Evolutionary conservation across 768 basidiomycete species (phyloP).

Genomic region (Auriscalpium vulgare): DNA sequence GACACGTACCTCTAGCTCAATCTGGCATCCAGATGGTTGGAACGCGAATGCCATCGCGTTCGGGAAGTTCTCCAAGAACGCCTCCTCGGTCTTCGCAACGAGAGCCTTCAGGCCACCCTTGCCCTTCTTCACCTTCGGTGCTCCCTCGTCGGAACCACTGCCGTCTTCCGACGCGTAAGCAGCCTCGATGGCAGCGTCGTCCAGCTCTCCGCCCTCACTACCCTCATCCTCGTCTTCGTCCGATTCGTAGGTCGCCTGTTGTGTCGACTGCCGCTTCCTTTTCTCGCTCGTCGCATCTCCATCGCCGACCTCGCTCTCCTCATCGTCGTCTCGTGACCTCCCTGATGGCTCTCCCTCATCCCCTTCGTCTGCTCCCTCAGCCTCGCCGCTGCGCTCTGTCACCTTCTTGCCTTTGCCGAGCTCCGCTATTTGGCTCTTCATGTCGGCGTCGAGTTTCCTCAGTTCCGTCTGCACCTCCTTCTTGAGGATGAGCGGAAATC

Average conservation of each 20-base stretch:
- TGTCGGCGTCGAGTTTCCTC: conserved; percentile 73
- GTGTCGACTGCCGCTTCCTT: conserved; percentile 58
- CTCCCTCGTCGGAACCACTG: conserved; percentile 21
- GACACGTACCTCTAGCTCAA: conserved; percentile 72
- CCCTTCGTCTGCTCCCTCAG: conserved; percentile 42
- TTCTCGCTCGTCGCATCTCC: conserved; percentile 79
- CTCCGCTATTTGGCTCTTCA: conserved; percentile 70
- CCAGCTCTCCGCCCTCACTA: conserved; percentile 37
- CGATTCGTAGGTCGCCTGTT: conserved; percentile 71
- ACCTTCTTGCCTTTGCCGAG: conserved; percentile 71
- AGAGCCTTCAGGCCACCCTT: conserved; percentile 29
- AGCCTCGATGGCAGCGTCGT: conserved; percentile 55
- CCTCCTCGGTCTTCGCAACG: conserved; percentile 35
- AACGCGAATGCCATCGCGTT: conserved; percentile 72
- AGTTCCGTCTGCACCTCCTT: conserved; percentile 83
- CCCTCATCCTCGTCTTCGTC: conserved; percentile 56
- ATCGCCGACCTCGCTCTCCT: conserved; percentile 70
- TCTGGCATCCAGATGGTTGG: conserved; percentile 55
- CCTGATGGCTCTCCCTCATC: conserved; percentile 28
- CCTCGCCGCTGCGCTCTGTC: conserved; percentile 41
- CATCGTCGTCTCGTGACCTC: conserved; percentile 45
- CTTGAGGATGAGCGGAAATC: conserved; percentile 74
- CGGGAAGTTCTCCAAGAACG: conserved; percentile 51
- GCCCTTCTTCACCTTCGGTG: conserved; percentile 22
- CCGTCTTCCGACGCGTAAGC: conserved; percentile 42